Percentiles rank a stretch among this genome's conserved stretches.
Evolutionary conservation across 768 basidiomycete species (phyloP).

Genomic region (Chalciporus chontae): DNA sequence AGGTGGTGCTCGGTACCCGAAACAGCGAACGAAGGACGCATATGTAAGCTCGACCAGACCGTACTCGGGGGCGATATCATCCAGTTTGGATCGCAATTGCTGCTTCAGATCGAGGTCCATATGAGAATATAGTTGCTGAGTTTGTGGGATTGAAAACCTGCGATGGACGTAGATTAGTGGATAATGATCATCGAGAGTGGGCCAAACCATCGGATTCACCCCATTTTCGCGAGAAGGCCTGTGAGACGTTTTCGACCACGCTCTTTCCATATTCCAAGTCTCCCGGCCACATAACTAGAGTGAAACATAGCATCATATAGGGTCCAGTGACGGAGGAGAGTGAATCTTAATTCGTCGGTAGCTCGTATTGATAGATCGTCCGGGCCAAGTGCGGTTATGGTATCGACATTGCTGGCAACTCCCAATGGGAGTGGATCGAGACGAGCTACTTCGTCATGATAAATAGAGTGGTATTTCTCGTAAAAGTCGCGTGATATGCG

Average conservation of each 20-base stretch:
- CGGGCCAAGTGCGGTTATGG: constrained; percentile 57
- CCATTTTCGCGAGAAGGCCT: constrained; percentile 97
- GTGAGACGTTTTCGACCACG: constrained; percentile 84
- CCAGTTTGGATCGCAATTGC: constrained; percentile 73
- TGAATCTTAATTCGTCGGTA: constrained; percentile 90
- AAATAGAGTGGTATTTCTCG: constrained; percentile 75
- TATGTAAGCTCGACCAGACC: constrained; percentile 91
- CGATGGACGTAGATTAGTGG: constrained; percentile 8
- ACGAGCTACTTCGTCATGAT: constrained; percentile 88
- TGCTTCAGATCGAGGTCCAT: constrained; percentile 97
- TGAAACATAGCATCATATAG: constrained; percentile 98
- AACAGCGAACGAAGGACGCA: constrained; percentile 89
- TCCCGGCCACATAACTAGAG: constrained; percentile 92
- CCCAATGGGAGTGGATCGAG: constrained; percentile 66
- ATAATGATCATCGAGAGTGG: neutral
- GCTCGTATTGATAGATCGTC: constrained; percentile 83
- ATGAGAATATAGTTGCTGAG: constrained; percentile 88
- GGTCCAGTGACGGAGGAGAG: constrained; percentile 95
- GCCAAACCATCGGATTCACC: constrained; percentile 47
- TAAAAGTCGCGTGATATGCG: constrained; percentile 86
- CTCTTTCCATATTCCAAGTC: constrained; percentile 96
- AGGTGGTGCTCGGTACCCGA: constrained; percentile 85
- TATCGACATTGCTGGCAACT: constrained; percentile 34
- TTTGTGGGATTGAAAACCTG: constrained; percentile 92
- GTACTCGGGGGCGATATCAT: constrained; percentile 90